Base-by-base conservation (phyloP, 768 basidiomycete species). In the Trichaptum fuscoviolaceum region DNA sequence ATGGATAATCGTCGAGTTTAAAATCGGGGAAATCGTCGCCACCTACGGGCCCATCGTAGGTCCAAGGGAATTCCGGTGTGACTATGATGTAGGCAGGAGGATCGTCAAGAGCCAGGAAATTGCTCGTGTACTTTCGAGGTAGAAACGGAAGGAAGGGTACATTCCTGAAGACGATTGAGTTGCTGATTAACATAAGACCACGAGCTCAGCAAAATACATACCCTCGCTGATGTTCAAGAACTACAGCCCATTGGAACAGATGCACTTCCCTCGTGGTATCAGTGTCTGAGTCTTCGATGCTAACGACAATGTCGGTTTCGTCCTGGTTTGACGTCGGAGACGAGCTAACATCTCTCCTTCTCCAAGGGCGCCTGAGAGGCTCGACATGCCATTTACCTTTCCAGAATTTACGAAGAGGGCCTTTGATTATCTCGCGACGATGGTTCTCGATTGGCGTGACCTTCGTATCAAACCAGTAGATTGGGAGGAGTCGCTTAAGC, bases 151-250 rank as follows among this genome's bases (percentile, higher is more conserved):
- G 92, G 26, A 87, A 92, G 17, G 86, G 42, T 52, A 52, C 20
- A 52, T 52, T 52, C 42, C 42, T 52, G 85, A 65, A 27, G 62
- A 3, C 26, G 27, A 63, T 24, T 35, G 67, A 17, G 26, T 35
- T 65, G 15, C 57, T 34, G 9, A 20, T 64, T 17, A 64, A 34
- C 24, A 35, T 4, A 23, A 66, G n/a, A 25, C 35, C 42, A 24
- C 8, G 63, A 35, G 10, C 36, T 7, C 30, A 42, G 68, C 35
- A 62, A 36, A 24, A 57, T 9, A 79, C 81, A 35, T 68, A 90
- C 92, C 92, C 92, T 72, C 92, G 80, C 76, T 94, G 92, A 72
- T 93, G 92, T 77, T 94, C 92, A 68, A 91, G 92, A 10, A 93
- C 71, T 10, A 90, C 74, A 7, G 90, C 92, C 92, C 92, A 94